Conservation (phyloP, 345 rosid species). For the Eucalyptus curtisii region DNA sequence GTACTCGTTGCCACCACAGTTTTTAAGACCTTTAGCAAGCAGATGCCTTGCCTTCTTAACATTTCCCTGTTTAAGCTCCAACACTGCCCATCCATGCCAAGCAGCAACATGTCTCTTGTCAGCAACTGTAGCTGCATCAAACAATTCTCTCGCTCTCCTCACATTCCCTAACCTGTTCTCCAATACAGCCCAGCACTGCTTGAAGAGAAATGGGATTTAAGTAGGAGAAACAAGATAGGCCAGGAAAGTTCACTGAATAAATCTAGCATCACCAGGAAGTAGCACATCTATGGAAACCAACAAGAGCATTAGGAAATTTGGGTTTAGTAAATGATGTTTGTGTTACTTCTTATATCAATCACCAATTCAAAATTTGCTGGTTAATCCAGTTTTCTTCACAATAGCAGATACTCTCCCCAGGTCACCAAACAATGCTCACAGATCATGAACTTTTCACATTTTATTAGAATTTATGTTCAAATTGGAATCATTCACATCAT, state of each 20-base stretch:
- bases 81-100: slow-evolving; percentile 99
- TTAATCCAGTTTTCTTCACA: neutral
- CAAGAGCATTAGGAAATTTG: neutral
- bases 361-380: neutral
- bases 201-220: neutral
- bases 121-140: slow-evolving; percentile 96
- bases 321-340: neutral
- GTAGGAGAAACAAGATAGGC: neutral
- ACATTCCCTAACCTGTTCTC: slow-evolving; percentile 76
- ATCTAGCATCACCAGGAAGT: neutral
- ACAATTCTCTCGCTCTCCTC: slow-evolving; percentile 78
- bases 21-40: slow-evolving; percentile 79
- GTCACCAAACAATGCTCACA: neutral
- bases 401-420: neutral
- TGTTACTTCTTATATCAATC: neutral
- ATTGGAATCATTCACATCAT: neutral
- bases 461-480: neutral
- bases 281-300: neutral
- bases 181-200: slow-evolving; percentile 97
- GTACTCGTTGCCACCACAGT: slow-evolving; percentile 88
- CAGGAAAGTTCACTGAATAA: neutral
- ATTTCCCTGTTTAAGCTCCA: slow-evolving; percentile 88
- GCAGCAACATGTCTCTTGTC: slow-evolving; percentile 85
- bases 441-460: neutral
- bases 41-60: slow-evolving; percentile 87